Percentiles rank a stretch among this genome's conserved stretches.
phyloP scores from a whole-genome alignment of 192 early-diverging fungal species.

The Linnemannia schmuckeri region DNA sequence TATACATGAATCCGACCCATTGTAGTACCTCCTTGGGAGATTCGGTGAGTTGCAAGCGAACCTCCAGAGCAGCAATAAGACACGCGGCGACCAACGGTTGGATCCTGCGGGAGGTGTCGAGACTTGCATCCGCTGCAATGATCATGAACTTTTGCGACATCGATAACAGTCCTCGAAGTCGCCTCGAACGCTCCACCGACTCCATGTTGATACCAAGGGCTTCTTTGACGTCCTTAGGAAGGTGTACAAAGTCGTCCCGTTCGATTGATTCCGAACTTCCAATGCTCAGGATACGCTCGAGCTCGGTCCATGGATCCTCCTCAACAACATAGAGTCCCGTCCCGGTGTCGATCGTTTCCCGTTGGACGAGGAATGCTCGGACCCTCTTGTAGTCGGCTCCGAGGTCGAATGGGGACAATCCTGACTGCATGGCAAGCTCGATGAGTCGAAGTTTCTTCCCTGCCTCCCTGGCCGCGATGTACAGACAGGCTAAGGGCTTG shows the following conservation, averaged over 20 bases:
- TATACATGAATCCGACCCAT: conserved; percentile 9
- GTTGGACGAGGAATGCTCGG: background rate
- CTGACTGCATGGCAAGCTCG: conserved; percentile 9
- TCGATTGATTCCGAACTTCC: conserved; percentile 8
- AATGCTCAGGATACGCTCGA: conserved; percentile 24
- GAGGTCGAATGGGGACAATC: conserved; percentile 11
- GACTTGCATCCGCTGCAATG: conserved; percentile 24
- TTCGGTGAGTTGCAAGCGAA: conserved; percentile 1
- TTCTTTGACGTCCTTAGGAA: conserved; percentile 16
- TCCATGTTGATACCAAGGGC: conserved; percentile 6
- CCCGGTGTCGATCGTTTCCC: background rate
- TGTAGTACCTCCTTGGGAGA: conserved; percentile 10
- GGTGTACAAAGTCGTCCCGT: conserved; percentile 4
- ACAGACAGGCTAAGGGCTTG: conserved; percentile 32
- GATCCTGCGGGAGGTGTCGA: conserved; percentile 9
- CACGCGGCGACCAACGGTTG: conserved; percentile 25
- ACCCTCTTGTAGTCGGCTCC: conserved; percentile 23
- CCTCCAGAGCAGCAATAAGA: conserved; percentile 24
- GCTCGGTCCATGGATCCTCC: conserved; percentile 26
- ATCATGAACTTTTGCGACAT: conserved; percentile 37
- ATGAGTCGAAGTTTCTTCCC: conserved; percentile 16
- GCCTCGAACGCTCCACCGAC: background rate
- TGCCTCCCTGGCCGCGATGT: conserved; percentile 33
- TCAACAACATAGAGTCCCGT: background rate
- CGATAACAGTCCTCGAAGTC: conserved; percentile 21